These are phyloP conservation scores for Capronia coronata DNA, from an alignment of 2,329 filamentous ascomycete genomes.

Conservation along the genomic window DNA sequence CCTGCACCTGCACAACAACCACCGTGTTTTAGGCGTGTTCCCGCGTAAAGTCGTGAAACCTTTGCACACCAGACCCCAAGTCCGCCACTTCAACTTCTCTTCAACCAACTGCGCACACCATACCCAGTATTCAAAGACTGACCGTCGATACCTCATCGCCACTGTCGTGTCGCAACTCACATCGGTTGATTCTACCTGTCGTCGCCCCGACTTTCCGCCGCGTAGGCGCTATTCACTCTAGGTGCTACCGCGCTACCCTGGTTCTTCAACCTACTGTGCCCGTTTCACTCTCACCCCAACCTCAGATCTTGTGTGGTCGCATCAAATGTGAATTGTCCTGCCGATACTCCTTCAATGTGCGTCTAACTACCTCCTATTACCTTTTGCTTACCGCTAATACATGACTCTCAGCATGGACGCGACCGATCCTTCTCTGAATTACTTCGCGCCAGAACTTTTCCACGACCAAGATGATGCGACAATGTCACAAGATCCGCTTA, in stretches of 20 bases:
- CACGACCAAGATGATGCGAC: constrained; percentile 18
- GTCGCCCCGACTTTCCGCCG: background rate
- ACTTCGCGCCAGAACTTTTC: constrained; percentile 28
- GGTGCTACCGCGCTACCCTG: background rate
- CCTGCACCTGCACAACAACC: background rate
- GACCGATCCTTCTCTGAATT: constrained; percentile 8
- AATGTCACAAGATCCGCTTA: constrained; percentile 13
- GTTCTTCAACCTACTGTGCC: background rate
- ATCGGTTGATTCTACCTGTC: no score
- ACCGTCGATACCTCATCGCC: no score
- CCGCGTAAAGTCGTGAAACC: no score
- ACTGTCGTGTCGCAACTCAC: no score
- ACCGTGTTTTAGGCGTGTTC: background rate
- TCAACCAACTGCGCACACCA: no score
- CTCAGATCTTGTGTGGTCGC: background rate
- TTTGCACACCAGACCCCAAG: no score
- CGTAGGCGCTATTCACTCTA: background rate
- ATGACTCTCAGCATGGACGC: constrained; percentile 12
- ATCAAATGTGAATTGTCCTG: background rate
- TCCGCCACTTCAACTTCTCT: no score
- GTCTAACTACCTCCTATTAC: background rate
- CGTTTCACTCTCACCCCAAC: background rate
- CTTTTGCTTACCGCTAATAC: constrained; percentile 1
- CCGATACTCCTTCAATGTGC: background rate
- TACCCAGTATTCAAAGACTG: no score